Percentiles rank a stretch among this genome's conserved stretches.
Evolutionary conservation across 345 rosid genomes (phyloP).

Genomic region (Gossypium raimondii): DNA sequence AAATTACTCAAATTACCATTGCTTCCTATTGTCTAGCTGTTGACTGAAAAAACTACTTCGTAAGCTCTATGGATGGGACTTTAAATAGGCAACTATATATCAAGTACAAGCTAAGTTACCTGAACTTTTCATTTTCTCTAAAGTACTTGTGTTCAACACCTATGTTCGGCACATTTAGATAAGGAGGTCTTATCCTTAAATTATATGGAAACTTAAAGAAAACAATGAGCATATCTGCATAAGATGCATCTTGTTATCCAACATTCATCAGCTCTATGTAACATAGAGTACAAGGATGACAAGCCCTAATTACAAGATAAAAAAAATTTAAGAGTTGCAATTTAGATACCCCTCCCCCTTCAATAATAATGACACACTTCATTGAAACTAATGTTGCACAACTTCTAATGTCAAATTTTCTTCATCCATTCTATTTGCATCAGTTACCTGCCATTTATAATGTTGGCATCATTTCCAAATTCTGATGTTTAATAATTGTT

Average conservation of each 20-base stretch:
- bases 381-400: background rate
- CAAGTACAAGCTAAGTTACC: background rate
- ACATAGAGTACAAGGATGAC: background rate
- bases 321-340: background rate
- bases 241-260: background rate
- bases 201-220: too few species aligned
- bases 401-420: background rate
- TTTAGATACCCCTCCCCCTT: too few species aligned
- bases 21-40: background rate
- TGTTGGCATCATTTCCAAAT: background rate
- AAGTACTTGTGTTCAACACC: background rate
- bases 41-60: background rate
- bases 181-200: too few species aligned
- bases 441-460: background rate
- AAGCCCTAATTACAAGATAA: background rate
- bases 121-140: background rate
- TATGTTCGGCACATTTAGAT: background rate
- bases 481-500: conserved; percentile 15
- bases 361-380: background rate
- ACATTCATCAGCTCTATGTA: background rate
- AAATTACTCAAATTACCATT: background rate
- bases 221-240: too few species aligned
- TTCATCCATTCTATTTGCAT: background rate
- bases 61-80: background rate
- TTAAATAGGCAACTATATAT: background rate